Base-by-base conservation (phyloP, 352 stramenopile genomes). In the Pythium myriotylum region DNA sequence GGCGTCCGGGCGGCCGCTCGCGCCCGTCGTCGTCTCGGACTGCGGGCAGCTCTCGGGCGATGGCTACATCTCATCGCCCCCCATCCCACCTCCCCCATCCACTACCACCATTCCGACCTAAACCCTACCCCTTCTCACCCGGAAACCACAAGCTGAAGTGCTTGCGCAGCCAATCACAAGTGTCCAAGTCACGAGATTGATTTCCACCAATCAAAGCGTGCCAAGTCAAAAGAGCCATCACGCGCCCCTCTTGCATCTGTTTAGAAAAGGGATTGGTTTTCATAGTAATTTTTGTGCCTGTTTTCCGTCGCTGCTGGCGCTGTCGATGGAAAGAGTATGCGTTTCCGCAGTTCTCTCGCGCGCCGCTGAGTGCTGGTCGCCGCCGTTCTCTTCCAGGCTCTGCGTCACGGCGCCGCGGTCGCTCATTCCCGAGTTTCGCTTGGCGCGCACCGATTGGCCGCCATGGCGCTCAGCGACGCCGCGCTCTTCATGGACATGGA, bases 31-130 rank as follows among this genome's bases (percentile, higher is more conserved):
- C 39, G 65, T 93, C 57, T 69, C 62, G 26, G 76, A 91, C 61
- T 81, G 77, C 35, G 84, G 81, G 0, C 81, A 91, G 54, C 43
- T 90, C 27, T 49, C 65, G 9, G 79, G 81, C 29, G 66, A 76
- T 17, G 76, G 79, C 27, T 77, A 83, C 52, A 65, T 59, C n/a
- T 37, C 68, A 55, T 39, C 32, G 14, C 13, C 49, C n/a, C 8
- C 49, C 35, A 7, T n/a, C 8, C 14, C 56, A 56, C 10, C 39
- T 1, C 6, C 50, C 29, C 26, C 46, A 43, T 29, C 51, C 19
- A 40, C 26, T 2, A 63, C 26, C 19, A 67, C 48, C 51, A 63
- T 63, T 54, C 48, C 58, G 43, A 35, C 49, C 19, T 41, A 59
- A n/a, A 27, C 54, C 20, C 65, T 53, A n/a, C 51, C 20, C n/a